phyloP scores from a whole-genome alignment of 2,329 filamentous ascomycete species.

The Fusarium sp. region DNA sequence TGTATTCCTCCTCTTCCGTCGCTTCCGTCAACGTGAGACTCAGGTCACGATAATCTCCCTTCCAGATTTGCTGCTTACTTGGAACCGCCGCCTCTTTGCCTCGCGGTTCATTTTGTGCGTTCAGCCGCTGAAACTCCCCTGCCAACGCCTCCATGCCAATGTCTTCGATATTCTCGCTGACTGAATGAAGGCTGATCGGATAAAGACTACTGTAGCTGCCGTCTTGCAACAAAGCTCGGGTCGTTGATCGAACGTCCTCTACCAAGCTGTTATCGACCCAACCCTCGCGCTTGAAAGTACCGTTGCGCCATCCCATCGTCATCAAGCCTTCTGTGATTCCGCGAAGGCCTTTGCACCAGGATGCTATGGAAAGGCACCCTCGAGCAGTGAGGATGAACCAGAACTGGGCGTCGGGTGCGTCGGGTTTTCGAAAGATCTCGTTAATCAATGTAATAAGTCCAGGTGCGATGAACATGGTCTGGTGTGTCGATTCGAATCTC shows the following conservation, averaged over 20 bases:
- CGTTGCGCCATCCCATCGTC: slow-evolving; percentile 16
- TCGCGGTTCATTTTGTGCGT: neutral
- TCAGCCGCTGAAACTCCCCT: neutral
- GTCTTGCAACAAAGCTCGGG: neutral
- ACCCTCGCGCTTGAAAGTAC: slow-evolving; percentile 1
- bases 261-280: slow-evolving; percentile 21
- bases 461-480: slow-evolving; percentile 15
- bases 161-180: slow-evolving; percentile 12
- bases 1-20: slow-evolving; percentile 19
- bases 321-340: slow-evolving; percentile 20
- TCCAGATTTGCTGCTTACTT: neutral
- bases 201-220: slow-evolving; percentile 22
- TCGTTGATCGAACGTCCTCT: slow-evolving; percentile 4
- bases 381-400: slow-evolving; percentile 16
- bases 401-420: slow-evolving; percentile 9
- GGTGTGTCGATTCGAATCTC: slow-evolving; percentile 18
- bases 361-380: slow-evolving; percentile 5
- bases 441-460: slow-evolving; percentile 11
- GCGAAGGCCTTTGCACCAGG: slow-evolving; percentile 23
- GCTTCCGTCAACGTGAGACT: slow-evolving; percentile 25
- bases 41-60: slow-evolving; percentile 21
- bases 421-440: slow-evolving; percentile 2
- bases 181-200: slow-evolving; percentile 13
- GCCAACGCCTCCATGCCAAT: slow-evolving; percentile 25
- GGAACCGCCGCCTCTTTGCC: neutral